Evolutionary conservation across 768 basidiomycete species (phyloP).

Genomic region (Phylloporus sp.): DNA sequence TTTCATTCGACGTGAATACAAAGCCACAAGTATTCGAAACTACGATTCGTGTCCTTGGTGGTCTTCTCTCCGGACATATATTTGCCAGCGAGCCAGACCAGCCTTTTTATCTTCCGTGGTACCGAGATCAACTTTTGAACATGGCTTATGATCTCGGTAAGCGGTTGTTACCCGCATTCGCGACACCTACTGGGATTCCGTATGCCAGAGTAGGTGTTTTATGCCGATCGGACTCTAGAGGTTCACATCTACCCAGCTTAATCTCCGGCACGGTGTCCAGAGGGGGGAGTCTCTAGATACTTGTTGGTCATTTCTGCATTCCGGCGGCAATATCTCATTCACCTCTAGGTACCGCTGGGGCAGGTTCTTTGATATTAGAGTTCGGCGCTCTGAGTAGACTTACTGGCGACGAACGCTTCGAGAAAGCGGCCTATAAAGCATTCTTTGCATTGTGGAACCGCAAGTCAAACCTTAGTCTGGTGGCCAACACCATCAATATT

Average conservation of each 20-base stretch:
- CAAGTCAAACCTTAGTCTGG: slow-evolving; percentile 73
- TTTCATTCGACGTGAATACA: slow-evolving; percentile 89
- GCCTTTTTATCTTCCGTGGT: slow-evolving; percentile 79
- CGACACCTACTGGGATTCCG: slow-evolving; percentile 87
- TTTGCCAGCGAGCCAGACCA: slow-evolving; percentile 65
- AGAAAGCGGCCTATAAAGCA: slow-evolving; percentile 83
- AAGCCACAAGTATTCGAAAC: slow-evolving; percentile 99
- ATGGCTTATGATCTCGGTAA: slow-evolving; percentile 85
- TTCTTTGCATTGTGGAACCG: slow-evolving; percentile 95
- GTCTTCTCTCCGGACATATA: slow-evolving; percentile 79
- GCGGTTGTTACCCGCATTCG: slow-evolving; percentile 85
- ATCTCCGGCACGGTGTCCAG: slow-evolving; percentile 73
- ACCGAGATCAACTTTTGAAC: slow-evolving; percentile 69
- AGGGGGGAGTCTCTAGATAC: slow-evolving; percentile 78
- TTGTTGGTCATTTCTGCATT: slow-evolving; percentile 49
- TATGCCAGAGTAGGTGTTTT: slow-evolving; percentile 65
- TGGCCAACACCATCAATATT: slow-evolving; percentile 87
- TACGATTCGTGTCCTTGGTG: slow-evolving; percentile 90
- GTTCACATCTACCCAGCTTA: slow-evolving; percentile 48
- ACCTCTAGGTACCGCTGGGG: slow-evolving; percentile 76
- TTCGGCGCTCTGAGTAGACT: slow-evolving; percentile 90
- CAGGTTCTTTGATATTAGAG: slow-evolving; percentile 88
- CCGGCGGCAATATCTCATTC: slow-evolving; percentile 2
- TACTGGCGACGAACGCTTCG: slow-evolving; percentile 85
- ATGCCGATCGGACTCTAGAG: not conserved